These are phyloP conservation scores for Sordaria brevicollis DNA, from an alignment of 495 filamentous ascomycete species.

Conservation along the genomic window DNA sequence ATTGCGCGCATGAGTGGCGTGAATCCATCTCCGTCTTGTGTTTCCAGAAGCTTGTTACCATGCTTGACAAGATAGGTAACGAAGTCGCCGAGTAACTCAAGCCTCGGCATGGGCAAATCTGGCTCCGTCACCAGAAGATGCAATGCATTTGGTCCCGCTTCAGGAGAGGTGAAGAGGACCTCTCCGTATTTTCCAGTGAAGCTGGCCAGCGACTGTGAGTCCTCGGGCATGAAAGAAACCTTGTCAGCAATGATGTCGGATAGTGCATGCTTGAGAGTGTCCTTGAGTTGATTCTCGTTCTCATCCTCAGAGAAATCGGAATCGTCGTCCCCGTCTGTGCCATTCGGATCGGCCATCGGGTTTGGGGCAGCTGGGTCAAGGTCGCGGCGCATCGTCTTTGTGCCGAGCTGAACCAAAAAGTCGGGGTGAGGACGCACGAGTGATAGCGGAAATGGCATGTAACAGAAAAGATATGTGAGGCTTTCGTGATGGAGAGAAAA, in stretches of 20 bases:
- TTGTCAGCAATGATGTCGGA: background rate
- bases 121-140: background rate
- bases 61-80: slow-evolving; percentile 13
- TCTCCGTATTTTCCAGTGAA: background rate
- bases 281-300: background rate
- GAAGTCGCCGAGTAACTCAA: slow-evolving; percentile 7
- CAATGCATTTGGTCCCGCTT: background rate
- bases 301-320: background rate
- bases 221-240: background rate
- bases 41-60: slow-evolving; percentile 4
- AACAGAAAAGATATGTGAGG: background rate
- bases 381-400: background rate
- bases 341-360: background rate
- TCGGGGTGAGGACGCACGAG: no score
- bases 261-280: background rate
- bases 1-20: slow-evolving; percentile 18
- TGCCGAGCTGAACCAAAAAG: background rate
- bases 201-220: background rate
- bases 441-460: no score
- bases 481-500: background rate
- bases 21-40: slow-evolving; percentile 9
- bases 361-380: background rate
- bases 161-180: background rate
- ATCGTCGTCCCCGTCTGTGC: background rate
- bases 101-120: background rate